Base-by-base conservation (phyloP, 2,329 filamentous ascomycete species). In the Colletotrichum spaethianum region DNA sequence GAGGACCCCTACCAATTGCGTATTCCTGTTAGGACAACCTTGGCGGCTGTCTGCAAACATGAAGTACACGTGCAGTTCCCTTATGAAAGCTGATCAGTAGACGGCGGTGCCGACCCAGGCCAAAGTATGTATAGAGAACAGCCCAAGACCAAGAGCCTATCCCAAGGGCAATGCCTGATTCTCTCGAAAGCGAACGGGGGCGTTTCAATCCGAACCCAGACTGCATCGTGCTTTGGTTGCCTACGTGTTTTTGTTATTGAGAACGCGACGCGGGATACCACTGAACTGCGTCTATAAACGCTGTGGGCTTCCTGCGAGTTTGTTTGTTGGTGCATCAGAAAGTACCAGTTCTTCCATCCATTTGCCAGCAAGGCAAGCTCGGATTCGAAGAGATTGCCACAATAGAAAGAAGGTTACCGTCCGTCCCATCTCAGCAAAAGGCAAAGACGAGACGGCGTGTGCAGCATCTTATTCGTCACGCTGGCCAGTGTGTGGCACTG, bases 401-500 rank as follows among this genome's bases (percentile, higher is more conserved):
- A 40, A 44, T 57, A 63, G 33, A 48, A 50, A 46, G 33, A 69
- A 60, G 38, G 38, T 63, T 69, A 36, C 9, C 38, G 59, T 48
- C 63, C 65, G 40, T 72, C 69, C 65, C 59, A 72, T 59, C 69
- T 60, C 16, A 26, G 26, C 50, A 23, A 56, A 57, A 23, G 28
- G 20, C n/a, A 31, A 38, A 69, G 65, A 72, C 59, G 53, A 72
- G 65, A 69, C 69, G 69, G 63, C 57, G 63, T 67, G 63, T 71
- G 64, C 55, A 67, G 63, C 68, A 67, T 36, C 44, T 61, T 46
- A 62, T 61, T 61, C 46, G 46, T 36, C 67, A 64, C 64, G 64
- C n/a, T 63, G 69, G 57, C 57, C 69, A 71, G 59, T 53, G 59
- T 23, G 52, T 9, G 59, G 44, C 65, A 72, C 59, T 42, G 36